A percentile compares a stretch with the other conserved stretches of the same genome.
phyloP scores from a whole-genome alignment of 2,329 filamentous ascomycete species.

The Epichloe baconii region DNA sequence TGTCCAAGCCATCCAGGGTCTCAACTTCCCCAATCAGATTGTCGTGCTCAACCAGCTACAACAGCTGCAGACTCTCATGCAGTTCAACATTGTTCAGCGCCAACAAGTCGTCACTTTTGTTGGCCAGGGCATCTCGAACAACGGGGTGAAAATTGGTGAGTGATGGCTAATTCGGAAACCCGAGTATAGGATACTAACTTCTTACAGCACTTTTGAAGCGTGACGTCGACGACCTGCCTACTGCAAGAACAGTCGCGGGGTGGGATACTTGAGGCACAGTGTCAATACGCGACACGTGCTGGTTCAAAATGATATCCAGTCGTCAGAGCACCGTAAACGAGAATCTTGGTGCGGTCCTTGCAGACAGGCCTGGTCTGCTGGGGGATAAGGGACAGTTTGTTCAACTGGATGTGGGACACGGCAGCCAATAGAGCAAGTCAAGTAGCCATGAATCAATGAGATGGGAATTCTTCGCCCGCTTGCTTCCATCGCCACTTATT shows the following conservation, averaged over 20 bases:
- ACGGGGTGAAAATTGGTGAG: constrained; percentile 10
- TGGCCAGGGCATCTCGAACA: constrained; percentile 11
- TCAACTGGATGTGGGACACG: neutral
- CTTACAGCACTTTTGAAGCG: constrained; percentile 3
- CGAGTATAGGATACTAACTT: neutral
- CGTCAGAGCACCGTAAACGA: no score
- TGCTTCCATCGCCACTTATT: neutral
- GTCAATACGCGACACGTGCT: no score
- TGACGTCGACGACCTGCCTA: constrained; percentile 23
- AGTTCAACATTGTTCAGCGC: constrained; percentile 12
- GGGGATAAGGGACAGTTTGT: neutral
- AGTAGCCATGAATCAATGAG: neutral
- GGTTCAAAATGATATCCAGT: no score
- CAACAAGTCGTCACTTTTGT: constrained; percentile 10
- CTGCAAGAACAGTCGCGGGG: neutral
- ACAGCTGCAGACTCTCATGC: constrained; percentile 13
- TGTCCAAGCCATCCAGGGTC: constrained; percentile 14
- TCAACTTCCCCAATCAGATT: constrained; percentile 16
- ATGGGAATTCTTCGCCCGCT: neutral
- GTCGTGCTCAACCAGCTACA: constrained; percentile 15
- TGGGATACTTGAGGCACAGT: no score
- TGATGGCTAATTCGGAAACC: neutral
- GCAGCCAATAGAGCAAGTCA: neutral
- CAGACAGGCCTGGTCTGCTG: neutral
- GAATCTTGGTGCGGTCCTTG: no score